Conservation (phyloP, 129 eudicot genomes). For the Flaveria ramosissima region DNA sequence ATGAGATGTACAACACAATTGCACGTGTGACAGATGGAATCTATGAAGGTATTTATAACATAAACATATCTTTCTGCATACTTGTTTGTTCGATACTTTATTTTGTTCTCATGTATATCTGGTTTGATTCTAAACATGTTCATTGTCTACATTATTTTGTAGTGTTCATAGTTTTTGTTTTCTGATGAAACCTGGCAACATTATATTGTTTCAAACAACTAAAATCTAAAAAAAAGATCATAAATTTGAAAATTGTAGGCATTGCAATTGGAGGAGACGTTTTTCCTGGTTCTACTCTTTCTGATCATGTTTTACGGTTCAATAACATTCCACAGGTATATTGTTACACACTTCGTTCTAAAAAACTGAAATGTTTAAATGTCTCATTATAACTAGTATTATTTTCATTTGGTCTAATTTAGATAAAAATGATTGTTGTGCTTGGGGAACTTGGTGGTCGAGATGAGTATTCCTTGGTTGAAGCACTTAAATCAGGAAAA, state of each 20-base stretch:
- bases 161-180: neutral
- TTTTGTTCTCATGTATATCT: conserved; percentile 15
- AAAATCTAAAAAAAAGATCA: neutral
- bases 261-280: conserved; percentile 99
- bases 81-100: conserved; percentile 7
- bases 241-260: conserved; percentile 44
- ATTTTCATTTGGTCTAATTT: conserved; percentile 18
- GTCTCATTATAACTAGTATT: neutral
- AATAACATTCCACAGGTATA: conserved; percentile 97
- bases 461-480: conserved; percentile 97
- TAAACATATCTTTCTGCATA: neutral
- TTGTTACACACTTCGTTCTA: neutral
- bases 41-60: conserved; percentile 70
- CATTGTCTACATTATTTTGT: neutral
- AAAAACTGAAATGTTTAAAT: neutral
- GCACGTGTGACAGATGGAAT: conserved; percentile 99
- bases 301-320: conserved; percentile 95
- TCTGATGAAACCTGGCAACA: neutral
- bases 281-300: conserved; percentile 97
- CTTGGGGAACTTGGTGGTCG: conserved; percentile 98
- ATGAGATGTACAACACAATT: conserved; percentile 86
- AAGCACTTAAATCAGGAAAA: conserved; percentile 93
- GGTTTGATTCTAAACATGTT: conserved; percentile 10
- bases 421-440: conserved; percentile 96
- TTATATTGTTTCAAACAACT: conserved; percentile 9